Evolutionary conservation across 2,329 filamentous ascomycete species (phyloP).

Genomic region (Botryosphaeria agaves): DNA sequence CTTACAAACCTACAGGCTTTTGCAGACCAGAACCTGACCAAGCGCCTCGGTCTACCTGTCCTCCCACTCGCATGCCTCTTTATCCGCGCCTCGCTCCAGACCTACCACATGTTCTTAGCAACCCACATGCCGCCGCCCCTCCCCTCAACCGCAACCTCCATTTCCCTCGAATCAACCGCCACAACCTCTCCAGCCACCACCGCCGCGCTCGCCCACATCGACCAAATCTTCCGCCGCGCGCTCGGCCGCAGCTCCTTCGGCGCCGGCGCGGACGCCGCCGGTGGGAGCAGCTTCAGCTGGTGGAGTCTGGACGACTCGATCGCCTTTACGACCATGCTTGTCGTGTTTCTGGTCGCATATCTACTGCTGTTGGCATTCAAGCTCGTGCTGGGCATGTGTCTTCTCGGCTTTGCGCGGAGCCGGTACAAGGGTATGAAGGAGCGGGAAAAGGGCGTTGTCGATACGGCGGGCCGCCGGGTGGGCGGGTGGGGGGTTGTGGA

Average conservation of each 20-base stretch:
- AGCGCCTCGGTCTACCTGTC: constrained; percentile 75
- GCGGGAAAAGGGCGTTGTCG: constrained; percentile 36
- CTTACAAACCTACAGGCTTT: constrained; percentile 46
- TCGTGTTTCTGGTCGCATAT: constrained; percentile 74
- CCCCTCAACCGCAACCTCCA: constrained; percentile 45
- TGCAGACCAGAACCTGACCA: constrained; percentile 73
- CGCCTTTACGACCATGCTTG: constrained; percentile 61
- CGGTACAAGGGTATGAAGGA: constrained; percentile 70
- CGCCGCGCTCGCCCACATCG: constrained; percentile 63
- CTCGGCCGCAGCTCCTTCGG: constrained; percentile 58
- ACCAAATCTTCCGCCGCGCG: constrained; percentile 59
- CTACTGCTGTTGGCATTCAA: constrained; percentile 60
- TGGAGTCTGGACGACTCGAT: constrained; percentile 59
- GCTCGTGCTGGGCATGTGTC: constrained; percentile 70
- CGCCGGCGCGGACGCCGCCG: constrained; percentile 15
- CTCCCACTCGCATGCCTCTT: constrained; percentile 90
- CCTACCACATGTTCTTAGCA: constrained; percentile 94
- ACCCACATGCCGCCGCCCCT: constrained; percentile 66
- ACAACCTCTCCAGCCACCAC: constrained; percentile 51
- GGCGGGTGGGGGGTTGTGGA: constrained; percentile 79
- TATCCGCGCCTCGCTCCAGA: constrained; percentile 84
- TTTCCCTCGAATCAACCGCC: constrained; percentile 36
- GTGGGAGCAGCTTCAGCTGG: constrained; percentile 17
- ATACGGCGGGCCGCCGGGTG: constrained; percentile 55
- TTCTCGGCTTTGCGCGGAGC: constrained; percentile 62